A percentile compares a stretch with the other conserved stretches of the same genome.
These are phyloP conservation scores for Cucumis melo DNA, from an alignment of 306 rosid species.

Conservation along the genomic window DNA sequence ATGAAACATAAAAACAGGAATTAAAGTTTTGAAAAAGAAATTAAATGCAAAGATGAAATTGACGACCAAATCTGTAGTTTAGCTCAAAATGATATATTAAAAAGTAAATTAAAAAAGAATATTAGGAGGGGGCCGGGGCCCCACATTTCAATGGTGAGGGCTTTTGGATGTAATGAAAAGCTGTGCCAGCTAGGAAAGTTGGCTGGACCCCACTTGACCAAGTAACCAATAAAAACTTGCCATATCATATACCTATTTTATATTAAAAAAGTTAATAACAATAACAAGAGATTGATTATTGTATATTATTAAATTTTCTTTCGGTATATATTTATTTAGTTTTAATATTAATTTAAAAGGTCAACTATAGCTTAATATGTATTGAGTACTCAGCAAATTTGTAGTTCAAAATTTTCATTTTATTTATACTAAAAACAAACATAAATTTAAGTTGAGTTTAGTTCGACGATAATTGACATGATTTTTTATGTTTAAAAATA, in stretches of 20 bases:
- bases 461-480: too few relatives aligned
- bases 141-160: neutral
- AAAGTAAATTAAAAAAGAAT: neutral
- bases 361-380: too few relatives aligned
- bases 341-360: too few relatives aligned
- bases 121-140: neutral
- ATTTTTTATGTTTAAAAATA: too few relatives aligned
- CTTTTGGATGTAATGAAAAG: neutral
- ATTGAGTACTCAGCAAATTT: too few relatives aligned
- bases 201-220: neutral
- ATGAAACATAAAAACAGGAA: neutral
- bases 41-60: neutral
- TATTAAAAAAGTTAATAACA: too few relatives aligned
- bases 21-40: neutral
- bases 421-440: too few relatives aligned
- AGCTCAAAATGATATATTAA: neutral
- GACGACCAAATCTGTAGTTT: neutral
- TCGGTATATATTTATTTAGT: too few relatives aligned
- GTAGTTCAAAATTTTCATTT: too few relatives aligned
- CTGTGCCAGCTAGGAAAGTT: neutral
- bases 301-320: neutral
- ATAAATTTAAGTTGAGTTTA: too few relatives aligned
- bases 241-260: neutral
- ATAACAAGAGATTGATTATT: neutral
- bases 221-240: neutral